These are phyloP conservation scores for Rostrohypoxylon terebratum DNA, from an alignment of 495 filamentous ascomycete species.

Conservation along the genomic window DNA sequence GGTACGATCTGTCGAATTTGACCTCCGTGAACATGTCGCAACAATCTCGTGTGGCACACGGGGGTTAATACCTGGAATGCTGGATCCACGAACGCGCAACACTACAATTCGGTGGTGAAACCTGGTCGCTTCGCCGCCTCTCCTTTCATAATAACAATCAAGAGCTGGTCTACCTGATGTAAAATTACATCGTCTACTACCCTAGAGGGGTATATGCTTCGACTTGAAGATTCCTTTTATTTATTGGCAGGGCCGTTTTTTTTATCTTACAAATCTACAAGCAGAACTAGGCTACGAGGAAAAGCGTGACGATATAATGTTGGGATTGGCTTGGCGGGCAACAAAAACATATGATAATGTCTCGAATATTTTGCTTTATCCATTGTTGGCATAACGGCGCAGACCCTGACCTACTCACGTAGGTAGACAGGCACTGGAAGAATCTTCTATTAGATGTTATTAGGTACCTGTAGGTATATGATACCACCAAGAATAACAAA, in stretches of 20 bases:
- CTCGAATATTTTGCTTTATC: conserved; percentile 11
- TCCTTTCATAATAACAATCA: conserved; percentile 1
- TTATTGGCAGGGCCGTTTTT: conserved; percentile 38
- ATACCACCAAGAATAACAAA: conserved; percentile 27
- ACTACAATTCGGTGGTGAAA: conserved; percentile 61
- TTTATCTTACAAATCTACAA: conserved; percentile 17
- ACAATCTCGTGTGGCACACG: conserved; percentile 62
- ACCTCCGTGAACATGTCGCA: conserved; percentile 61
- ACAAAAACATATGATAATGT: conserved; percentile 35
- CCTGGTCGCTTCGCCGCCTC: not conserved
- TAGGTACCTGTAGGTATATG: conserved; percentile 2
- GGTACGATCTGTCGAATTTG: conserved; percentile 66
- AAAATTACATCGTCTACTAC: conserved; percentile 2
- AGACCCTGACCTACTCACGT: not conserved
- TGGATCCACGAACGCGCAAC: conserved; percentile 56
- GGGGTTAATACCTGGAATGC: conserved; percentile 59
- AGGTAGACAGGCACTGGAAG: not conserved
- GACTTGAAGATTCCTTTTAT: conserved; percentile 28
- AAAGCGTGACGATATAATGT: conserved; percentile 31
- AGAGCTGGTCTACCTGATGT: conserved; percentile 17
- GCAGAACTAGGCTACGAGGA: conserved; percentile 24
- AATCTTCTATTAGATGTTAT: not conserved
- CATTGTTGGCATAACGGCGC: conserved; percentile 2
- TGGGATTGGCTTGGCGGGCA: conserved; percentile 22
- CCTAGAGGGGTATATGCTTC: conserved; percentile 39